phyloP scores from a whole-genome alignment of 257 asterid species.

The Nicotiana noctiflora region DNA sequence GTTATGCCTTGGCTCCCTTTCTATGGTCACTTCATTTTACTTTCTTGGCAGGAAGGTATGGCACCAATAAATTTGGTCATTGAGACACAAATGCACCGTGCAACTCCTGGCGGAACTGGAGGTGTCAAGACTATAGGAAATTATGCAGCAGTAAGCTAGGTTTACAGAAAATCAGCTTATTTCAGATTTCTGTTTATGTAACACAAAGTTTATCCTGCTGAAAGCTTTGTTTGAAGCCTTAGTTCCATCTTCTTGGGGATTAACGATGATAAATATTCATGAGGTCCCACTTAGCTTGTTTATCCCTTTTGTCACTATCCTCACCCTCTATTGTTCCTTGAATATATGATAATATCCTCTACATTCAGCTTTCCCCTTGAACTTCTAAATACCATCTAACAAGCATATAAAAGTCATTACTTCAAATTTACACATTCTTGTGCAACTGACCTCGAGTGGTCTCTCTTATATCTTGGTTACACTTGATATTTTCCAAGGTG shows the following conservation, averaged over 20 bases:
- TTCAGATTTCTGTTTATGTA: neutral
- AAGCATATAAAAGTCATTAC: neutral
- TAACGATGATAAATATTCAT: neutral
- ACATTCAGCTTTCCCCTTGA: neutral
- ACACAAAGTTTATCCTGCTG: neutral
- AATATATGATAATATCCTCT: neutral
- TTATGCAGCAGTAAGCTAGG: constrained; percentile 77
- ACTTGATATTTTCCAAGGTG: neutral
- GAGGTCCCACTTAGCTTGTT: neutral
- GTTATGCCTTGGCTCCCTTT: neutral
- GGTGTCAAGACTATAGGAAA: constrained; percentile 94
- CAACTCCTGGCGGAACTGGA: constrained; percentile 99
- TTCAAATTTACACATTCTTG: neutral
- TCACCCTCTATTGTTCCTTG: neutral
- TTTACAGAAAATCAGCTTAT: neutral
- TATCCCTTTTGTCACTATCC: neutral
- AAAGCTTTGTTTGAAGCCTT: neutral
- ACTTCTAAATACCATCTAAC: neutral
- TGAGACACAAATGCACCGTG: constrained; percentile 94
- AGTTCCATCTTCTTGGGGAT: neutral
- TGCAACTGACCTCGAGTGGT: neutral
- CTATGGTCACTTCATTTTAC: neutral
- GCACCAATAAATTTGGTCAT: constrained; percentile 87
- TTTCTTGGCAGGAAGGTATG: constrained; percentile 80
- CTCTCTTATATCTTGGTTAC: neutral